Conservation (phyloP, 2,329 filamentous ascomycete species). For the Alternaria triticimaculans region DNA sequence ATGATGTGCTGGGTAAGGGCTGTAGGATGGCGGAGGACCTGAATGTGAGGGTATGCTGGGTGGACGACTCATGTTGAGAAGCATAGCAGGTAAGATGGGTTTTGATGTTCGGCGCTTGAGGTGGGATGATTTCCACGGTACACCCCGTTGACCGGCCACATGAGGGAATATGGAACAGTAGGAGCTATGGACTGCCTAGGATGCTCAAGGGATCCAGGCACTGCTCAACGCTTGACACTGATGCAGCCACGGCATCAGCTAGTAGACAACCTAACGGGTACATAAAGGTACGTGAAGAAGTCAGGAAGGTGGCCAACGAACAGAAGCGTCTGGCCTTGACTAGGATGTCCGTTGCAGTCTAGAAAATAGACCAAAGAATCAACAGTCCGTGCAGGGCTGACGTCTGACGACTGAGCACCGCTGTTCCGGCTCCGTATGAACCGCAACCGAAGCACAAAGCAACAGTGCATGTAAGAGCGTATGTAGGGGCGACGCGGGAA, state of each 20-base stretch:
- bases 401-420: slow-evolving; percentile 47
- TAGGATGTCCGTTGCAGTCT: slow-evolving; percentile 42
- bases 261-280: slow-evolving; percentile 36
- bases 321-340: slow-evolving; percentile 44
- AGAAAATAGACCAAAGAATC: slow-evolving; percentile 42
- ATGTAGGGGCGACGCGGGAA: slow-evolving; percentile 32
- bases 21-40: slow-evolving; percentile 39
- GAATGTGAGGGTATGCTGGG: slow-evolving; percentile 83
- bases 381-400: slow-evolving; percentile 50
- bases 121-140: slow-evolving; percentile 42
- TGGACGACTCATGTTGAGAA: slow-evolving; percentile 80
- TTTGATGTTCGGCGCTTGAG: slow-evolving; percentile 34
- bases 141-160: slow-evolving; percentile 40
- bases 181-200: slow-evolving; percentile 34
- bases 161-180: slow-evolving; percentile 39
- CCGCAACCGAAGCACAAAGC: slow-evolving; percentile 40
- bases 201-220: slow-evolving; percentile 36
- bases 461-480: slow-evolving; percentile 35
- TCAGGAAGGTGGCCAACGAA: slow-evolving; percentile 32
- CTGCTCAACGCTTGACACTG: slow-evolving; percentile 31
- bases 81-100: slow-evolving; percentile 37
- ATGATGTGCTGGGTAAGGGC: slow-evolving; percentile 35
- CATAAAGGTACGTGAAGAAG: slow-evolving; percentile 39
- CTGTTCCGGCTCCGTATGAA: slow-evolving; percentile 42
- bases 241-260: slow-evolving; percentile 44